Base-by-base conservation (phyloP, 371 early-diverging fungal genomes). In the Circinella minor region DNA sequence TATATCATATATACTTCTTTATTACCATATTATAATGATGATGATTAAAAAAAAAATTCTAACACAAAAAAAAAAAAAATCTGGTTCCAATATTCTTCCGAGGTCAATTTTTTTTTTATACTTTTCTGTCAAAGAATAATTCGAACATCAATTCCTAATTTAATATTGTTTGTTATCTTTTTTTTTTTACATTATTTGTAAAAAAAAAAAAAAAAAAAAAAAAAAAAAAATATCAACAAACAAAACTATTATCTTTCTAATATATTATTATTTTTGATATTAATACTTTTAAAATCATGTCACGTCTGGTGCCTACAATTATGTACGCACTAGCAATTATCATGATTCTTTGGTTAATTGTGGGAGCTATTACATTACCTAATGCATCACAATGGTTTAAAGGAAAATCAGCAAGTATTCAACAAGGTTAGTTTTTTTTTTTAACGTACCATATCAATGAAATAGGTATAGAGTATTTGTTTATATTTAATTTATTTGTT, bases 301-400 rank as follows among this genome's bases (percentile, higher is more conserved):
- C 51, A 36, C 73, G 69, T 37, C 27, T 69, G 17, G 48, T 65
- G 36, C 74, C 74, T 36, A 49, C 62, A 10, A 55, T 73, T 17
- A 62, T 69, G 55, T 73, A 69, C 61, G 74, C 66, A 46, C 43
- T 69, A 47, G 66, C 67, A 15, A 63, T 69, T 10, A 49, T 73
- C 14, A 47, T 73, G 57, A 61, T 73, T 8, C 37, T 73, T n/a
- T 73, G 74, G 74, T 63, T 73, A 11, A n/a, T 73, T 2, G 63
- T 73, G 10, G 74, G 74, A 27, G 74, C 74, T 17, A 69, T 73
- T 55, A 73, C 70, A 2, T 39, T 73, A 18, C 70, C 74, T 3
- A 73, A 73, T 36, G 70, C 74, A 51, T 38, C 74, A 6, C 65
- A 54, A 63, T 73, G 74, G 74, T 69, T 69, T 39, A 61, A 66